Conservation (phyloP, 2,329 filamentous ascomycete species). For the Penicillium brevicompactum region DNA sequence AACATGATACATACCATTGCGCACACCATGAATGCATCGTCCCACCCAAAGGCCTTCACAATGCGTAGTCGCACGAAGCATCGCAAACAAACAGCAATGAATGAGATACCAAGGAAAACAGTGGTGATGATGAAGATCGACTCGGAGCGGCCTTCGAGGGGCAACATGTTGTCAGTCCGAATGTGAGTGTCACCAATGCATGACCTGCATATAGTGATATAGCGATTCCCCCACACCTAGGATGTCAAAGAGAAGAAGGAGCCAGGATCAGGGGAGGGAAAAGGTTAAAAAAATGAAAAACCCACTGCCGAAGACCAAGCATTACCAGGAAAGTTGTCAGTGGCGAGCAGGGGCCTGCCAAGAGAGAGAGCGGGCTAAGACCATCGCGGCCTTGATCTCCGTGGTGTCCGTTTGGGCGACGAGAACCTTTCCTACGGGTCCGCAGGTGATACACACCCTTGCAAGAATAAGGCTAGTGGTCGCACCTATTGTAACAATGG, state of each 20-base stretch:
- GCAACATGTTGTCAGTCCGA: slow-evolving; percentile 27
- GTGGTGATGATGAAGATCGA: slow-evolving; percentile 37
- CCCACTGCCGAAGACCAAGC: slow-evolving; percentile 11
- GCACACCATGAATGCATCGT: slow-evolving; percentile 41
- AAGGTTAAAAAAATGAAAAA: neutral
- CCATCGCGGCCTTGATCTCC: slow-evolving; percentile 6
- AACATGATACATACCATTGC: slow-evolving; percentile 33
- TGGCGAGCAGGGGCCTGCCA: slow-evolving; percentile 16
- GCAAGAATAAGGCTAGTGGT: neutral
- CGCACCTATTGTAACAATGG: neutral
- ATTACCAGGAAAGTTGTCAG: slow-evolving; percentile 10
- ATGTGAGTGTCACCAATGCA: slow-evolving; percentile 13
- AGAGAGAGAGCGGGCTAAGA: slow-evolving; percentile 9
- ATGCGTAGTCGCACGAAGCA: slow-evolving; percentile 39
- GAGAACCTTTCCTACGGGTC: neutral
- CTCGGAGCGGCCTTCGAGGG: slow-evolving; percentile 35
- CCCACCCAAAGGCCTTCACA: slow-evolving; percentile 41
- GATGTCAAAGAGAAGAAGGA: neutral
- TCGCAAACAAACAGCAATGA: slow-evolving; percentile 36
- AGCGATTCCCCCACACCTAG: neutral
- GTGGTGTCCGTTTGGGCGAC: slow-evolving; percentile 2
- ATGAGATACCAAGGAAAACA: slow-evolving; percentile 35
- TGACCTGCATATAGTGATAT: neutral
- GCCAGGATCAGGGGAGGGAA: neutral
- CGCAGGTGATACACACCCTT: neutral